Conservation (phyloP, 2,329 filamentous ascomycete species). For the Triangularia verruculosa region DNA sequence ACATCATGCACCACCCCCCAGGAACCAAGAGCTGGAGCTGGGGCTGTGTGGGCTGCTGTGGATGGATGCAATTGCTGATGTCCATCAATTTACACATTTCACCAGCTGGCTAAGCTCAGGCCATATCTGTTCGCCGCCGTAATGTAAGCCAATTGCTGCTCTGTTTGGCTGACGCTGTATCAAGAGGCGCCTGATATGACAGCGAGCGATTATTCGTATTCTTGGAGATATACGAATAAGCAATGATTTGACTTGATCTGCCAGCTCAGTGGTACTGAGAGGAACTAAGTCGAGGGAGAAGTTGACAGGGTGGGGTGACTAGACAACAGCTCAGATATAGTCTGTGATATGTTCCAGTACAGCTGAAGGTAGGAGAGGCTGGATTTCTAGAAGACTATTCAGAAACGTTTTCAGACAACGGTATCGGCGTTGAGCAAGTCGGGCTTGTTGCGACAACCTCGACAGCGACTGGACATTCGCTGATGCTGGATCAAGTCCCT, state of each 20-base stretch:
- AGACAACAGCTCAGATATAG: neutral
- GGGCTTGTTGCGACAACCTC: slow-evolving; percentile 3
- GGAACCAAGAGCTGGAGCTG: neutral
- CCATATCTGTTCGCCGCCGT: neutral
- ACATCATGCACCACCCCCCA: neutral
- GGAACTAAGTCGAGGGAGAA: neutral
- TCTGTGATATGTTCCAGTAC: neutral
- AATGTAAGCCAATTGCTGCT: neutral
- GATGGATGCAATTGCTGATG: slow-evolving; percentile 7
- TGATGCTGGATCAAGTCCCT: neutral
- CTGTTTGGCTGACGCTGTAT: neutral
- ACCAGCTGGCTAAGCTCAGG: neutral
- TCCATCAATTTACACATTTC: slow-evolving; percentile 17
- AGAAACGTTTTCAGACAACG: slow-evolving; percentile 2
- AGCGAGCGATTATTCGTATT: slow-evolving; percentile 5
- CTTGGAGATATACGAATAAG: neutral
- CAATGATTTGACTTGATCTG: neutral
- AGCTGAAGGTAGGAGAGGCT: neutral
- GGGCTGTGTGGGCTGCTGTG: neutral
- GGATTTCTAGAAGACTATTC: neutral
- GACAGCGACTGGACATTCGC: neutral
- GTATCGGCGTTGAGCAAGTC: neutral
- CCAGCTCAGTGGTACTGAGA: neutral
- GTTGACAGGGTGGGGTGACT: neutral
- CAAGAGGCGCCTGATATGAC: neutral